Percentiles rank a stretch among this genome's conserved stretches.
phyloP scores from a whole-genome alignment of 805 yeast species.

The Maudiozyma turicensis region DNA sequence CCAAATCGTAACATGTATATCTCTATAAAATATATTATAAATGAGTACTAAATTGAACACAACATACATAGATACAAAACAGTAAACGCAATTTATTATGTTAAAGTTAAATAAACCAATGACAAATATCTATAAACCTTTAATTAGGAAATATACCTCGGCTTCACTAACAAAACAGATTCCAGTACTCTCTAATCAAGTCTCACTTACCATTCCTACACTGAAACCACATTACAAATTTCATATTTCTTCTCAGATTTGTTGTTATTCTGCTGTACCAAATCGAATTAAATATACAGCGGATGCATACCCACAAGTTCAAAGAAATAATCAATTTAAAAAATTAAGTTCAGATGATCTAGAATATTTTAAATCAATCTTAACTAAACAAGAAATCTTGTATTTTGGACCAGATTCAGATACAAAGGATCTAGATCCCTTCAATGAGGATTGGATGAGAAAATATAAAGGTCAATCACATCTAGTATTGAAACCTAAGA shows the following conservation, averaged over 20 bases:
- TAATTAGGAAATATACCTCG: too few relatives aligned
- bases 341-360: conserved; percentile 48
- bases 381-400: conserved; percentile 39
- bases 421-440: conserved; percentile 53
- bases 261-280: background rate
- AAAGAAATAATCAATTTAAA: conserved; percentile 43
- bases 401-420: conserved; percentile 36
- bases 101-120: too few relatives aligned
- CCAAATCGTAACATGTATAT: too few relatives aligned
- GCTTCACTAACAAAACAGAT: too few relatives aligned
- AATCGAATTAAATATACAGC: conserved; percentile 36
- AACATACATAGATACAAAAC: too few relatives aligned
- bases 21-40: too few relatives aligned
- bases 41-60: too few relatives aligned
- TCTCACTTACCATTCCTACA: too few relatives aligned
- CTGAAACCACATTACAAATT: too few relatives aligned
- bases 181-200: too few relatives aligned
- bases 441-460: conserved; percentile 90
- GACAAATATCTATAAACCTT: too few relatives aligned
- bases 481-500: conserved; percentile 72
- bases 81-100: too few relatives aligned
- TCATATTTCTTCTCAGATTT: background rate
- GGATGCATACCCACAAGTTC: conserved; percentile 54
- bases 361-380: conserved; percentile 46
- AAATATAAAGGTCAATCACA: conserved; percentile 84